These are phyloP conservation scores for Entomortierella chlamydospora DNA, from an alignment of 192 early-diverging fungal species.

Conservation along the genomic window DNA sequence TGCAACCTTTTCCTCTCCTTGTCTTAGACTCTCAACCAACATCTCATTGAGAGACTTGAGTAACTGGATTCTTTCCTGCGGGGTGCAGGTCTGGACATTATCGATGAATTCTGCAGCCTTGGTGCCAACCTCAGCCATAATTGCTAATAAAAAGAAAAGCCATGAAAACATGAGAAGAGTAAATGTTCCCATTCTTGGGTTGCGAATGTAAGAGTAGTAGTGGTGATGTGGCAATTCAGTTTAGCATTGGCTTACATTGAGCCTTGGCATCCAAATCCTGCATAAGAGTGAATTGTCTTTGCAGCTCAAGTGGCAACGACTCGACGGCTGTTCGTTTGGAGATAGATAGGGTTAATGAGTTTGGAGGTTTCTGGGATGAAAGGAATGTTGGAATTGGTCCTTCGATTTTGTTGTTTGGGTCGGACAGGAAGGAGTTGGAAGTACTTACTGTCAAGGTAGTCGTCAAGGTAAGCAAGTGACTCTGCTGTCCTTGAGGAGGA, in stretches of 20 bases:
- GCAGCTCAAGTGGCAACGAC: conserved; percentile 80
- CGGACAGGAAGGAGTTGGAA: neutral
- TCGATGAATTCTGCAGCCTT: conserved; percentile 82
- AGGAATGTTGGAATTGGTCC: neutral
- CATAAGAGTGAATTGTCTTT: conserved; percentile 93
- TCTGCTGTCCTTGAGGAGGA: conserved; percentile 54
- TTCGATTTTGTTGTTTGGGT: neutral
- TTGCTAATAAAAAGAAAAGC: conserved; percentile 58
- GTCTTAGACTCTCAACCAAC: conserved; percentile 82
- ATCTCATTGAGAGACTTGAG: conserved; percentile 64
- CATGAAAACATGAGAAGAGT: neutral
- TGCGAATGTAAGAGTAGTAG: neutral
- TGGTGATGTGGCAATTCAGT: neutral
- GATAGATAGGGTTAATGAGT: neutral
- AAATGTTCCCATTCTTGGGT: neutral
- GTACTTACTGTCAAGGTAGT: conserved; percentile 90
- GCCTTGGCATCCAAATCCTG: conserved; percentile 87
- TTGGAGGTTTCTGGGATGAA: conserved; percentile 32
- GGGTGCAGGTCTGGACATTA: conserved; percentile 64
- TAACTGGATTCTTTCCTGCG: conserved; percentile 63
- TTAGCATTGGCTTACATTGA: conserved; percentile 60
- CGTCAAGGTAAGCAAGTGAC: conserved; percentile 78
- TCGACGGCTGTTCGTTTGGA: conserved; percentile 67
- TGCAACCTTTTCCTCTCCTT: conserved; percentile 94
- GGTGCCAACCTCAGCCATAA: conserved; percentile 74